Percentiles rank a stretch among this genome's conserved stretches.
Evolutionary conservation across 2,329 filamentous ascomycete species (phyloP).

Genomic region (Pseudogymnoascus sp.): DNA sequence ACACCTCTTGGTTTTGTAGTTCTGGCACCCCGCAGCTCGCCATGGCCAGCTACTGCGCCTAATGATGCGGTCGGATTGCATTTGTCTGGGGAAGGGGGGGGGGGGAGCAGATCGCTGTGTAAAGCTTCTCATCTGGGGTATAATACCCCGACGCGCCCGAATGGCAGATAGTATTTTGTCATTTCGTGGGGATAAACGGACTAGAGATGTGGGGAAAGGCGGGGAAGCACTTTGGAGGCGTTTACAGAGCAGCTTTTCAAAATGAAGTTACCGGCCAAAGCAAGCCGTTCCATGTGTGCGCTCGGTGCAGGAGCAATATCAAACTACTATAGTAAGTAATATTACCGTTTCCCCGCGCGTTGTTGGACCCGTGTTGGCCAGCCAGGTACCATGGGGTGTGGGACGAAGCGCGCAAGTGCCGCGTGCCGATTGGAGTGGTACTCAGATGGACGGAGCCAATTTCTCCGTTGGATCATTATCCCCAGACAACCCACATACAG

Average conservation of each 20-base stretch:
- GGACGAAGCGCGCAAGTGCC: not conserved
- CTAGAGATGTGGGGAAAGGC: not conserved
- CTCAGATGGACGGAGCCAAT: not conserved
- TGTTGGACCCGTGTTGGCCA: not conserved
- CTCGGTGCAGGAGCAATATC: not conserved
- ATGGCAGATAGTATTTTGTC: not conserved
- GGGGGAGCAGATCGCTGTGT: not conserved
- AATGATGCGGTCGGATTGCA: not conserved
- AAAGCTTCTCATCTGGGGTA: not conserved
- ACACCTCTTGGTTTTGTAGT: not conserved
- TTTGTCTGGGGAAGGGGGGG: not conserved
- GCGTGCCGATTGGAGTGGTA: not conserved
- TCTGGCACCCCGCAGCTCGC: not conserved
- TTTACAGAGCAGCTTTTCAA: not conserved
- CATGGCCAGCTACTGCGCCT: not conserved
- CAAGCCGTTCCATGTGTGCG: not conserved
- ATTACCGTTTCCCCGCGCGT: not conserved
- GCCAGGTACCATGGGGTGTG: not conserved
- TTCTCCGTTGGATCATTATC: not conserved
- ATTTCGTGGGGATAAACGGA: not conserved
- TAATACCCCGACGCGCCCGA: not conserved
- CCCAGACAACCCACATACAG: not conserved
- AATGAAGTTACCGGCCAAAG: not conserved
- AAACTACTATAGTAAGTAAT: not conserved
- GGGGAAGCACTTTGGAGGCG: slow-evolving; percentile 3